Conservation (phyloP, 2,329 filamentous ascomycete genomes). For the Trichoderma hamatum region DNA sequence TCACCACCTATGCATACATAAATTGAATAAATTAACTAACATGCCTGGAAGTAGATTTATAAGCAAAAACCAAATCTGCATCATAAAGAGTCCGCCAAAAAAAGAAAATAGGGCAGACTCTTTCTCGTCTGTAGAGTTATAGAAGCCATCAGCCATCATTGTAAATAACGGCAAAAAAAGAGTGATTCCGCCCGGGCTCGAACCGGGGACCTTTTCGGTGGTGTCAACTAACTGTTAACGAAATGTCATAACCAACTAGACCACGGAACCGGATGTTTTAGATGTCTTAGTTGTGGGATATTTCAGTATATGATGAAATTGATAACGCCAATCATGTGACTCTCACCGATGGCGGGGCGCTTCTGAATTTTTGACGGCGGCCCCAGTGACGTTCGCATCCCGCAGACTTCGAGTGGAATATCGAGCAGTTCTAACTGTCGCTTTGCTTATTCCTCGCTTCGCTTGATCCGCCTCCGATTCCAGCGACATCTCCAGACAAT, state of each 20-base stretch:
- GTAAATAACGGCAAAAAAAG: constrained; percentile 9
- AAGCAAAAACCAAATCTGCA: neutral
- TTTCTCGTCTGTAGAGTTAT: neutral
- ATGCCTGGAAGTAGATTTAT: too few relatives aligned
- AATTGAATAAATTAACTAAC: too few relatives aligned
- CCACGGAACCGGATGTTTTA: constrained; percentile 26
- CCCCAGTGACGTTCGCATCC: constrained; percentile 23
- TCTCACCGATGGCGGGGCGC: constrained; percentile 30
- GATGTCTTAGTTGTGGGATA: neutral
- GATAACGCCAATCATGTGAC: constrained; percentile 34
- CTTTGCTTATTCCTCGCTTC: neutral
- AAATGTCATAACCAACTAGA: constrained; percentile 31
- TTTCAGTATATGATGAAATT: neutral
- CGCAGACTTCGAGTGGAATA: constrained; percentile 16
- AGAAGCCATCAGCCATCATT: too few relatives aligned
- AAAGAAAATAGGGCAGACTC: neutral
- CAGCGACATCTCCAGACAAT: neutral
- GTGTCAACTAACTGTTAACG: constrained; percentile 29
- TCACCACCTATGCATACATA: too few relatives aligned
- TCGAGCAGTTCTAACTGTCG: constrained; percentile 4
- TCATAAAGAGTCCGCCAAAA: neutral
- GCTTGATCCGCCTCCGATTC: neutral
- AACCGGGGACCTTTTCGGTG: constrained; percentile 30
- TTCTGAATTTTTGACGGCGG: constrained; percentile 33
- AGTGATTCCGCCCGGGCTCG: constrained; percentile 29